Evolutionary conservation across 768 basidiomycete genomes (phyloP).

Genomic region (Auricularia heimuer): DNA sequence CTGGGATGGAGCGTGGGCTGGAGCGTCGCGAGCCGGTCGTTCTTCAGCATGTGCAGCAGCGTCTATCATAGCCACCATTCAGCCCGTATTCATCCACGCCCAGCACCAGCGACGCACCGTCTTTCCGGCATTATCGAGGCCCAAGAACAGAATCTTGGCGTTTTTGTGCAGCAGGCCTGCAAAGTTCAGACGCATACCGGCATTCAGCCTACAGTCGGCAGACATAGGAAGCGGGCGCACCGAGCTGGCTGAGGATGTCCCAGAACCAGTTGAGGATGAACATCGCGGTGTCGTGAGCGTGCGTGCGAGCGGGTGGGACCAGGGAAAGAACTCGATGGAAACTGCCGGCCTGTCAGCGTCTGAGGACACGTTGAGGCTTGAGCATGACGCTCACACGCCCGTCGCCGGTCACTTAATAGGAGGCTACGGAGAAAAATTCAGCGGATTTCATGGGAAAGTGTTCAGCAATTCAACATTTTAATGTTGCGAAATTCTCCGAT

Average conservation of each 20-base stretch:
- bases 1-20: conserved; percentile 99
- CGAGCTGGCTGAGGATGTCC: conserved; percentile 89
- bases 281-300: conserved; percentile 31
- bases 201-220: neutral
- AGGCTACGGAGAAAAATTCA: too few species aligned
- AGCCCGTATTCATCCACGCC: neutral
- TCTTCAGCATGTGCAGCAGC: conserved; percentile 97
- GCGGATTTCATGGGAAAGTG: too few species aligned
- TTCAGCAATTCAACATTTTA: too few species aligned
- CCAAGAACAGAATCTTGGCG: conserved; percentile 98
- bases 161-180: conserved; percentile 91
- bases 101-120: conserved; percentile 47
- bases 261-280: conserved; percentile 93
- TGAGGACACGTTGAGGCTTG: neutral
- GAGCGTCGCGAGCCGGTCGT: conserved; percentile 91
- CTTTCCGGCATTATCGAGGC: conserved; percentile 98
- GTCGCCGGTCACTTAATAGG: too few species aligned
- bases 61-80: conserved; percentile 43
- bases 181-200: neutral
- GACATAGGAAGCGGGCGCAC: conserved; percentile 34
- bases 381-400: neutral
- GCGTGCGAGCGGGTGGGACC: neutral
- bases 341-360: too few species aligned
- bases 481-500: too few species aligned
- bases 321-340: neutral